phyloP scores from a whole-genome alignment of 441 rosid genomes.

The Populus hybrid region DNA sequence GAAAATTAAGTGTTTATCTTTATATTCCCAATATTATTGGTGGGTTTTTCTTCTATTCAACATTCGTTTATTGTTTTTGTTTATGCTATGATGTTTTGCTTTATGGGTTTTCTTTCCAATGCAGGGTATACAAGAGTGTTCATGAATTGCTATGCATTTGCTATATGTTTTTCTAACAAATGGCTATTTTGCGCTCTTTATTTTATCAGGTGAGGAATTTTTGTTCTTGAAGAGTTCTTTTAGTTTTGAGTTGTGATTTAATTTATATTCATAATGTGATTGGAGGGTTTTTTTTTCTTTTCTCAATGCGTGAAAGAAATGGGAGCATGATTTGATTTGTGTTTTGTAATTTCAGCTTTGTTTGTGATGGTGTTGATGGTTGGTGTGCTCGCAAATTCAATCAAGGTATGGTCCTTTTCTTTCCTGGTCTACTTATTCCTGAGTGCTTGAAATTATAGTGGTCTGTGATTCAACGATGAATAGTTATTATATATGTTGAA shows the following conservation, averaged over 20 bases:
- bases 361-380: conserved; percentile 94
- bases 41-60: conserved; percentile 15
- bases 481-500: not conserved
- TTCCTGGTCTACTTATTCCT: not conserved
- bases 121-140: conserved; percentile 82
- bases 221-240: not conserved
- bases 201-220: conserved; percentile 59
- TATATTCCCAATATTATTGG: conserved; percentile 89
- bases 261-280: too few relatives aligned
- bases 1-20: conserved; percentile 63
- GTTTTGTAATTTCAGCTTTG: conserved; percentile 58
- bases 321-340: not conserved
- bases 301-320: not conserved
- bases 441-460: not conserved
- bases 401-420: conserved; percentile 49
- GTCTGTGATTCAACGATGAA: not conserved
- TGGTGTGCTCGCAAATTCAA: conserved; percentile 97
- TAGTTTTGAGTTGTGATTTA: not conserved
- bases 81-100: not conserved
- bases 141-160: conserved; percentile 83
- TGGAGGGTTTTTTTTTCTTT: not conserved
- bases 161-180: conserved; percentile 79
- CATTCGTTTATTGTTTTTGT: not conserved
- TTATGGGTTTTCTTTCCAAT: not conserved
- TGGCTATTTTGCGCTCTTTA: conserved; percentile 70